Base-by-base conservation (phyloP, 176 grass and related monocot genomes). In the Dendrocalamus sinicus region DNA sequence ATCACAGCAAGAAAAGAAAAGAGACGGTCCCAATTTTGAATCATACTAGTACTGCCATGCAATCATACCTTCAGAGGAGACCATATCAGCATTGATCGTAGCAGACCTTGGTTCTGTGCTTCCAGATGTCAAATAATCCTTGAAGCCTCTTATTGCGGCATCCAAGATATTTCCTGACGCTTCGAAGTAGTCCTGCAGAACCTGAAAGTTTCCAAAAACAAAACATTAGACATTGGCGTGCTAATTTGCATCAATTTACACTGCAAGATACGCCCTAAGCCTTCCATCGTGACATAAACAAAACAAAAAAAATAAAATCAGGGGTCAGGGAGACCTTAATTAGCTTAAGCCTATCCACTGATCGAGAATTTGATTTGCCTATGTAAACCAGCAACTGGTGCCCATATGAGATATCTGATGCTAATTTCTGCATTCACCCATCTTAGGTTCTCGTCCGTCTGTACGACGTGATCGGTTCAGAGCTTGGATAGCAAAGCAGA, bases 81-180 rank as follows among this genome's bases (percentile, higher is more conserved):
- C 6, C 1, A 3, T 26, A 66, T 43, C 57, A 76, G 37, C 72
- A 43, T 54, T 7, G 60, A 37, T 41, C 3, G 0, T 44, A 58
- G 54, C 9, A 46, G 40, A 74, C 64, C 16, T 6, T 51, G 67
- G 39, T 37, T 76, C 70, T 48, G 61, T 26, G 71, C 6, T 76
- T 39, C 61, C 73, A 30, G 76, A n/a, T n/a, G n/a, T n/a, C n/a
- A 91, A 43, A 19, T 84, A 22, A 44, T 84, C 68, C 54, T 83
- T 90, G 67, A 68, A 90, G 15, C 84, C 60, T 75, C 51, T 87
- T 43, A 90, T 87, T 68, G 89, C 80, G 14, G 80, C 84, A 74
- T 90, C 84, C 89, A 91, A 61, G 0, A 91, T 69, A 80, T 91
- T 87, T 69, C 75, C 89, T 3, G 84, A 91, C 0, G 68, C 68